Base-by-base conservation (phyloP, 1,139 yeast species). In the Hyphopichia khmerensis region DNA sequence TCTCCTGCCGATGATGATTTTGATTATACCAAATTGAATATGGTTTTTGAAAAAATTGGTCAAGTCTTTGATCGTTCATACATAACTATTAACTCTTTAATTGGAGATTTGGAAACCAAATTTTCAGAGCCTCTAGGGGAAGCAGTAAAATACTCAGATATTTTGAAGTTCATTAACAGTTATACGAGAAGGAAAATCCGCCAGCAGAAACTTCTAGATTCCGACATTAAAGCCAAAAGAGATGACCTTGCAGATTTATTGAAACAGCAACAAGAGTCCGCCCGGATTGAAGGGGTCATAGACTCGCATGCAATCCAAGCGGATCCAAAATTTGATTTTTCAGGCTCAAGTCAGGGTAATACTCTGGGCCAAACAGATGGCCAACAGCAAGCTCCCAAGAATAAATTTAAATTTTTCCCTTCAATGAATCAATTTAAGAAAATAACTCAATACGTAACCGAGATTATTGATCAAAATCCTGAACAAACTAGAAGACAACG, bases 51-150 rank as follows among this genome's bases (percentile, higher is more conserved):
- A 50, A 79, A 81, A 48, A 76, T 88, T 13, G 96, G 97, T 3
- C 89, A 85, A 56, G 83, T 87, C 0, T 83, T 86, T 54, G 96
- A 89, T 57, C 76, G 87, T 36, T 80, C 83, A 30, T 83, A 81
- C 44, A 71, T 84, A 35, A 75, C 87, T 13, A 74, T 89, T 33
- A 87, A 84, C 48, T 72, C 81, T 4, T 69, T 91, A 18, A 82
- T 85, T n/a, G 77, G 81, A 33, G 79, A 81, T 37, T 68, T 91
- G 37, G 83, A 87, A 48, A 79, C 88, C 9, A 80, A 82, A 42
- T 84, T 90, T 51, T 78, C 88, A 33, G 98, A 91, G 57, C 96
- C 96, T 4, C 67, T 91, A 29, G 83, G 87, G 6, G 97, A 91
- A 57, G 79, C 87, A 15, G 90, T 86, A 13, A 89, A 87, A 54